Conservation (phyloP, 2,329 filamentous ascomycete genomes). For the Ascocoryne sarcoides region DNA sequence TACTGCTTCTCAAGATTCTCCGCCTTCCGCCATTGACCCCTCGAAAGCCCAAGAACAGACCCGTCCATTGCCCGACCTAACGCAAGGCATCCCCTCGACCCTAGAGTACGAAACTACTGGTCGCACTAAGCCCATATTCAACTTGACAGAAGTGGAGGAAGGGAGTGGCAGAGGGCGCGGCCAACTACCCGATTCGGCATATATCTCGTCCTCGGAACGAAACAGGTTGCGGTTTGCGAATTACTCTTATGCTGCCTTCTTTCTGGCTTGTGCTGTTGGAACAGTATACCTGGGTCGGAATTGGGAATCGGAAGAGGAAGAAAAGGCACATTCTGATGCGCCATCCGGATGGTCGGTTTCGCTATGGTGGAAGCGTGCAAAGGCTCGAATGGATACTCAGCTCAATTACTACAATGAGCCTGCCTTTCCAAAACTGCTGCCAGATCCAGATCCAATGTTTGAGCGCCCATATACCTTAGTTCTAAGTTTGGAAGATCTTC, state of each 20-base stretch:
- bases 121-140: slow-evolving; percentile 32
- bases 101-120: slow-evolving; percentile 64
- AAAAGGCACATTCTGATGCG: slow-evolving; percentile 55
- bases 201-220: slow-evolving; percentile 84
- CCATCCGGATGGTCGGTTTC: slow-evolving; percentile 70
- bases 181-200: slow-evolving; percentile 68
- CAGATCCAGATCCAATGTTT: slow-evolving; percentile 68
- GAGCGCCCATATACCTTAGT: slow-evolving; percentile 88
- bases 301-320: slow-evolving; percentile 72
- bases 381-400: slow-evolving; percentile 64
- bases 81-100: slow-evolving; percentile 90
- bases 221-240: slow-evolving; percentile 69
- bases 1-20: slow-evolving; percentile 27
- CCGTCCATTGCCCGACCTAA: slow-evolving; percentile 76
- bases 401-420: slow-evolving; percentile 94
- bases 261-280: slow-evolving; percentile 42
- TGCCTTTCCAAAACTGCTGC: slow-evolving; percentile 86
- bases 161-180: slow-evolving; percentile 47
- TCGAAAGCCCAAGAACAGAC: slow-evolving; percentile 41
- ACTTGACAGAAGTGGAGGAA: slow-evolving; percentile 38
- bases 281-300: slow-evolving; percentile 72
- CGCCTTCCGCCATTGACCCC: slow-evolving; percentile 30
- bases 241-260: slow-evolving; percentile 57
- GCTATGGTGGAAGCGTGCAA: slow-evolving; percentile 74
- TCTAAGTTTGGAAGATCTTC: slow-evolving; percentile 83